Evolutionary conservation across 768 basidiomycete species (phyloP), one percentile per base, ranked within the genome.

Genomic region (Lactarius psammicola): DNA sequence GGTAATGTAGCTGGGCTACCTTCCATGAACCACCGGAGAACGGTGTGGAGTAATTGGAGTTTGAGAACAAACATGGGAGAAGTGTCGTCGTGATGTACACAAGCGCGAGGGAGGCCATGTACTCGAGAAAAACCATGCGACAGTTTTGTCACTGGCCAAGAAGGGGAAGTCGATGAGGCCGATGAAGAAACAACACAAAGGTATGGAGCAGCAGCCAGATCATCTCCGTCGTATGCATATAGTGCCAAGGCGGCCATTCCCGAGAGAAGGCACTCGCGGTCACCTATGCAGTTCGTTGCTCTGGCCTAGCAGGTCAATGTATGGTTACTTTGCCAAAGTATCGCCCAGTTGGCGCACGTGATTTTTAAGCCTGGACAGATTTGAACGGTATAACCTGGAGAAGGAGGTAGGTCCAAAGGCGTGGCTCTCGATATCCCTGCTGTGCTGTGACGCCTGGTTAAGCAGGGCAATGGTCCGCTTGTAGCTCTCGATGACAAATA

Each of bases 161-260:
- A 64, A n/a, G n/a, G n/a, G 26, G 13, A 64, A 64, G 11, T 64
- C 56, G 42, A 51, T 57, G 10, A 56, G 20, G 10, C 20, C 33
- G 18, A 33, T 56, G 33, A 56, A 34, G 31, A 59, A 64, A 17
- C 9, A 54, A 31, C 3, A 38, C 20, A 0, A 28, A 59, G 20
- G 13, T 10, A 18, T 49, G 18, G 9, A 18, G 28, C 9, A 64
- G 26, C 55, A 46, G 15, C 44, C 31, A n/a, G 31, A 18, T 56
- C 10, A 17, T 28, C 17, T 42, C 56, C 8, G 33, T 10, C 13
- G 38, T 36, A 13, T 28, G 57, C n/a, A n/a, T n/a, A n/a, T n/a
- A n/a, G n/a, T n/a, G n/a, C n/a, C n/a, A n/a, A n/a, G n/a, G n/a
- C n/a, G n/a, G n/a, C n/a, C n/a, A n/a, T n/a, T n/a, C n/a, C n/a